Percentiles rank a stretch among this genome's conserved stretches.
Conservation (phyloP, 768 basidiomycete species). For the Kwoniella dejecticola region DNA sequence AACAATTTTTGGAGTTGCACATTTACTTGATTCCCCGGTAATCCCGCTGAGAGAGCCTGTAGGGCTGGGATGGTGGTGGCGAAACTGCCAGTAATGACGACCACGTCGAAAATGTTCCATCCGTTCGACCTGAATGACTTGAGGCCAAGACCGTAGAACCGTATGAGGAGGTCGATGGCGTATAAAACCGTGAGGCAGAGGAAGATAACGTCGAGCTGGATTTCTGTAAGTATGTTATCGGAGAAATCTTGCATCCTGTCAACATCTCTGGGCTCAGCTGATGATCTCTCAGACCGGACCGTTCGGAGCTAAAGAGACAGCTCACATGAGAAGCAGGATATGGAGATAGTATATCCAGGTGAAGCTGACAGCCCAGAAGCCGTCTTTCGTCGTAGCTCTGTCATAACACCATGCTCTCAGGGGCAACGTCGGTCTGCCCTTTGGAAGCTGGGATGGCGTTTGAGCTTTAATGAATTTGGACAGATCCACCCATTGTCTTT, state of each 20-base stretch:
- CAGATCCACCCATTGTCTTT: conserved; percentile 91
- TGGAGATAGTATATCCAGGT: conserved; percentile 78
- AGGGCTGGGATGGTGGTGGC: conserved; percentile 77
- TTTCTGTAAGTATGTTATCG: conserved; percentile 60
- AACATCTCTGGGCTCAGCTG: background rate
- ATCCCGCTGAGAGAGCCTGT: conserved; percentile 34
- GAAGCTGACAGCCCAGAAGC: conserved; percentile 84
- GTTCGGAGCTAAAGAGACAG: too few species aligned
- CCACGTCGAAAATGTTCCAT: conserved; percentile 89
- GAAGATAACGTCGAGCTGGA: conserved; percentile 66
- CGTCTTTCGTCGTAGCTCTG: conserved; percentile 85
- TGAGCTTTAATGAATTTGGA: conserved; percentile 85
- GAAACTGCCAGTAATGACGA: conserved; percentile 78
- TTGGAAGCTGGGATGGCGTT: conserved; percentile 79
- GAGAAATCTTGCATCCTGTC: conserved; percentile 80
- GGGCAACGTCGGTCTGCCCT: conserved; percentile 61
- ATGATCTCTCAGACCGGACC: too few species aligned
- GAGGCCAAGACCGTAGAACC: conserved; percentile 83
- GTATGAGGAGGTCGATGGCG: conserved; percentile 71
- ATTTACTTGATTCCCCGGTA: conserved; percentile 32
- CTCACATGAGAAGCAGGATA: conserved; percentile 73
- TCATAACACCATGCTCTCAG: conserved; percentile 87
- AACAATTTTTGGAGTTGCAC: conserved; percentile 63
- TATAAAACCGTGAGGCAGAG: conserved; percentile 72
- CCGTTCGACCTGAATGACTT: conserved; percentile 81